A percentile compares a stretch with the other conserved stretches of the same genome.
Evolutionary conservation across 345 rosid species (phyloP).

Genomic region (Eucalyptus shirleyi): DNA sequence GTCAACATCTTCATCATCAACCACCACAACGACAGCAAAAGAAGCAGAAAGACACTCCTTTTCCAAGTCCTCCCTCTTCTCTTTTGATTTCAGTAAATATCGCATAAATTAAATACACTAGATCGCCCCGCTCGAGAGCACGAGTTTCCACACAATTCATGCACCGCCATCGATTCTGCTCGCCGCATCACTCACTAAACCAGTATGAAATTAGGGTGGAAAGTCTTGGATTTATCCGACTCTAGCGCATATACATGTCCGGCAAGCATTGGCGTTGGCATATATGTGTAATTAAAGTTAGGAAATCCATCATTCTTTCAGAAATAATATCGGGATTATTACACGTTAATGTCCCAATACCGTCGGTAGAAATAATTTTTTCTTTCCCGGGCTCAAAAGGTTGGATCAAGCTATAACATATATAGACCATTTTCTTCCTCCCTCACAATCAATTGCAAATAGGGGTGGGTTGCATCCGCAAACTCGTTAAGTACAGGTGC

Average conservation of each 20-base stretch:
- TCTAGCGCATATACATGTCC: background rate
- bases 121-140: background rate
- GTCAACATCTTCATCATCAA: background rate
- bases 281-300: background rate
- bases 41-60: background rate
- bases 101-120: background rate
- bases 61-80: background rate
- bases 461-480: background rate
- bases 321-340: background rate
- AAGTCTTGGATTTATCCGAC: background rate
- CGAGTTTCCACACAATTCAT: background rate
- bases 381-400: background rate
- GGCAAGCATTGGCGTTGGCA: background rate
- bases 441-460: background rate
- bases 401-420: background rate
- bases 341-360: background rate
- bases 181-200: background rate
- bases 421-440: background rate
- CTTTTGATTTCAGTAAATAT: background rate
- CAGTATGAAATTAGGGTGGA: background rate
- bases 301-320: background rate
- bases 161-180: background rate
- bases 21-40: background rate
- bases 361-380: background rate
- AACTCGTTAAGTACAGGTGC: background rate